Evolutionary conservation across 164 flowering plant genomes (phyloP), one percentile per base, ranked within the genome.

Genomic region (Saururus chinensis): DNA sequence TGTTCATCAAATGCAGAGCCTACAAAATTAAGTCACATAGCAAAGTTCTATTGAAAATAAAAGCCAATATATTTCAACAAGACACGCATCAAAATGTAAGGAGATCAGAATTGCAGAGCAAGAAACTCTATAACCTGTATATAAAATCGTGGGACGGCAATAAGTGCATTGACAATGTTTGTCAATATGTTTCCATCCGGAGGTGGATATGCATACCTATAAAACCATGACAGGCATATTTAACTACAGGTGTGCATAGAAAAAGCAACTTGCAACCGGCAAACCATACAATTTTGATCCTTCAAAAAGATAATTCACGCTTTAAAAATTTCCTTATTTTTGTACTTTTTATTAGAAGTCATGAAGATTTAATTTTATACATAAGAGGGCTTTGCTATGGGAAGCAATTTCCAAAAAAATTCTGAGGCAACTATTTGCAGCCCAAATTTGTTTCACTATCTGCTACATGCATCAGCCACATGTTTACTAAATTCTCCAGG

Each of bases 1-100:
- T 95, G 80, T 95, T 95, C 99, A 95, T 95, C 83, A 91, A 77
- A 78, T 95, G 99, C 79, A 95, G 76, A 51, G 87, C 97, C 99
- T 93, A 66, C 58, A 72, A 64, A 54, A 13, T 12, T 8, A 17
- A 45, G 14, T 45, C 2, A 12, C 17, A 45, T 1, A 41, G 17
- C 14, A 45, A 8, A 12, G 14, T 12, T 45, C 8, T 17, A 45
- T 45, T 9, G 45, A 45, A 45, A 2, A 45, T 12, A 12, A 8
- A 13, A 45, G 49, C 37, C 37, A 30, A 30, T 30, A 30, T 30
- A 30, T 30, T 30, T 30, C 37, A 30, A 30, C 37, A 30, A 30
- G 37, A 30, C 37, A 30, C 6, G 37, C 37, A n/a, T 30, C 6
- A 30, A 30, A 30, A 30, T 2, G 37, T 2, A 30, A 30, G 37